phyloP scores from a whole-genome alignment of 2,329 filamentous ascomycete genomes.

The Myriosclerotinia curreyana region DNA sequence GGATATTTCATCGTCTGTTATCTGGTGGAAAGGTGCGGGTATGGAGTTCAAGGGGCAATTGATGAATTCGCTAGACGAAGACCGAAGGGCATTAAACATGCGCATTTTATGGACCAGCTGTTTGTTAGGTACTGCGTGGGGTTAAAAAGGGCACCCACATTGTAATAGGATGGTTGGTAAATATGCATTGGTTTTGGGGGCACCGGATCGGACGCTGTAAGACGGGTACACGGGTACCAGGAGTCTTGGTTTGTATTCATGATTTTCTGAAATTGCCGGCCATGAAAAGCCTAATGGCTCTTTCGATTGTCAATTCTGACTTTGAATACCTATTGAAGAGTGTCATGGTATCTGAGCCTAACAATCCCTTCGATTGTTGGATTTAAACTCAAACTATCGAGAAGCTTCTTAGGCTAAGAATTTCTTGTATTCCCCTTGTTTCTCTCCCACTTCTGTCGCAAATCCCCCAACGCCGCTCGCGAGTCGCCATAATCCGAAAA shows the following conservation, averaged over 20 bases:
- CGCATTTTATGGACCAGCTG: slow-evolving; percentile 81
- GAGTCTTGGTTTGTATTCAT: neutral
- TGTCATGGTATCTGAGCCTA: too few relatives aligned
- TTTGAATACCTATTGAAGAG: too few relatives aligned
- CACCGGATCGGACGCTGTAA: neutral
- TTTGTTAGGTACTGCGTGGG: slow-evolving; percentile 67
- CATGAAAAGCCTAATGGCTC: neutral
- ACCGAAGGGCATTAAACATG: slow-evolving; percentile 82
- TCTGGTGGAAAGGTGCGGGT: slow-evolving; percentile 76
- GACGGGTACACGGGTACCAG: slow-evolving; percentile 3
- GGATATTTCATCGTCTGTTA: slow-evolving; percentile 90
- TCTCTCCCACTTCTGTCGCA: too few relatives aligned
- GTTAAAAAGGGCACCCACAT: slow-evolving; percentile 36
- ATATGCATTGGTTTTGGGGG: neutral
- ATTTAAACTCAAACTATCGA: too few relatives aligned
- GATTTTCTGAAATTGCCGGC: neutral
- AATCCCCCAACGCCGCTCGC: too few relatives aligned
- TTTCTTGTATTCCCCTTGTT: too few relatives aligned
- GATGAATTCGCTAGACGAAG: slow-evolving; percentile 70
- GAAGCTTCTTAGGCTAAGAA: too few relatives aligned
- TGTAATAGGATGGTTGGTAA: slow-evolving; percentile 23
- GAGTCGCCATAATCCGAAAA: too few relatives aligned
- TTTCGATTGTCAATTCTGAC: too few relatives aligned
- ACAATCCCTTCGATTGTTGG: too few relatives aligned
- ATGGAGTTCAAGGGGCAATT: slow-evolving; percentile 71